Evolutionary conservation across 108 stramenopile genomes (phyloP), one percentile per base, ranked within the genome.

Genomic region (Discostella pseudostelligera): DNA sequence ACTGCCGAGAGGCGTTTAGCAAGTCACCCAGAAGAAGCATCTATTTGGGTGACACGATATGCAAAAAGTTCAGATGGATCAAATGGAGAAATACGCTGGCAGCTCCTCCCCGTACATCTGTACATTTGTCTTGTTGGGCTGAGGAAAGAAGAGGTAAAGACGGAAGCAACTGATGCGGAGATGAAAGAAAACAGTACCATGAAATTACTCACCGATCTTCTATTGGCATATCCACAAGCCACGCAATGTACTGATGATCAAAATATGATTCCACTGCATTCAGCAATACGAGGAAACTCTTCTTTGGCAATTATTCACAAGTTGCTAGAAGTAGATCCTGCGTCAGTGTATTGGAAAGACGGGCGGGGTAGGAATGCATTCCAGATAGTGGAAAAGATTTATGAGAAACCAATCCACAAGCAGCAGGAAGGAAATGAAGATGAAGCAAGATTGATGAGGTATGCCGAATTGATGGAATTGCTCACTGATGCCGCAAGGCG

Each of bases 71-170:
- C 9, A 7, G 13, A 20, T 8, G 48, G 37, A 12, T 25, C 39
- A 39, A 44, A 35, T 26, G n/a, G 40, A n/a, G 47, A 37, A 19
- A 24, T 64, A 39, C 47, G 72, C 14, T 74, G 72, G 74, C 53
- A 60, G 21, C 74, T 74, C 7, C 74, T 74, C 13, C 74, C 74
- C 12, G 59, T 74, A 44, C 74, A 74, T 40, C 43, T 74, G 53
- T 62, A 53, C 19, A 58, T 74, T 35, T 21, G 46, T 47, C 24
- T 74, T 13, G 22, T n/a, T 17, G 60, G 59, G 44, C 39, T 54
- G 39, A 17, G 28, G 28, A 37, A 49, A 21, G 59, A 65, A 12
- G 42, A 44, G 11, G 12, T 8, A 3, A 45, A 21, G 26, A 28
- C 0, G 14, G 45, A 40, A 11, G 46, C 19, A 11, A 22, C 40